phyloP scores from a whole-genome alignment of 805 yeast genomes.

The Suhomyces sp. region DNA sequence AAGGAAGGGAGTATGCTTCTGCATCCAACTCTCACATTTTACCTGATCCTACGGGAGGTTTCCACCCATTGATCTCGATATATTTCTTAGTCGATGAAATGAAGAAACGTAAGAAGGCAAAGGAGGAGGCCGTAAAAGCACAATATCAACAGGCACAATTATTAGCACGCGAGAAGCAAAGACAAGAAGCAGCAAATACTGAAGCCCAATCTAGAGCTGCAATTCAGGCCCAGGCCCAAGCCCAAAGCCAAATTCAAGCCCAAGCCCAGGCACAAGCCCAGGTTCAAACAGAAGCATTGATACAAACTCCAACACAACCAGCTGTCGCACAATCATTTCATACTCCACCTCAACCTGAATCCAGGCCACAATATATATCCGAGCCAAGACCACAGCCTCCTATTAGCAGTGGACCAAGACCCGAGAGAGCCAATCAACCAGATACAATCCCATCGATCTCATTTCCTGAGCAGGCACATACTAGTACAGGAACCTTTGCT shows the following conservation, averaged over 20 bases:
- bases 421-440: neutral
- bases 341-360: neutral
- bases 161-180: slow-evolving; percentile 13
- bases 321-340: too few relatives aligned
- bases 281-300: slow-evolving; percentile 3
- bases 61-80: slow-evolving; percentile 84
- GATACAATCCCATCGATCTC: slow-evolving; percentile 18
- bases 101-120: slow-evolving; percentile 64
- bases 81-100: slow-evolving; percentile 86
- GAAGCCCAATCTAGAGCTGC: slow-evolving; percentile 5
- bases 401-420: too few relatives aligned
- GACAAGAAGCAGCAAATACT: slow-evolving; percentile 3
- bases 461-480: slow-evolving; percentile 43
- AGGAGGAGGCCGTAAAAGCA: slow-evolving; percentile 46
- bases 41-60: slow-evolving; percentile 81
- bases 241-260: slow-evolving; percentile 5
- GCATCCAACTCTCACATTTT: slow-evolving; percentile 35
- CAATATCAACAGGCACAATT: slow-evolving; percentile 22
- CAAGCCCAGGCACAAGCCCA: slow-evolving; percentile 9
- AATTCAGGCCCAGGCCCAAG: slow-evolving; percentile 7
- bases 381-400: too few relatives aligned
- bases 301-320: slow-evolving; percentile 9
- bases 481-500: slow-evolving; percentile 22
- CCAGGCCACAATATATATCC: too few relatives aligned
- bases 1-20: slow-evolving; percentile 36